Conservation (phyloP, 2,329 filamentous ascomycete genomes). For the Diaporthe citrichinensis region DNA sequence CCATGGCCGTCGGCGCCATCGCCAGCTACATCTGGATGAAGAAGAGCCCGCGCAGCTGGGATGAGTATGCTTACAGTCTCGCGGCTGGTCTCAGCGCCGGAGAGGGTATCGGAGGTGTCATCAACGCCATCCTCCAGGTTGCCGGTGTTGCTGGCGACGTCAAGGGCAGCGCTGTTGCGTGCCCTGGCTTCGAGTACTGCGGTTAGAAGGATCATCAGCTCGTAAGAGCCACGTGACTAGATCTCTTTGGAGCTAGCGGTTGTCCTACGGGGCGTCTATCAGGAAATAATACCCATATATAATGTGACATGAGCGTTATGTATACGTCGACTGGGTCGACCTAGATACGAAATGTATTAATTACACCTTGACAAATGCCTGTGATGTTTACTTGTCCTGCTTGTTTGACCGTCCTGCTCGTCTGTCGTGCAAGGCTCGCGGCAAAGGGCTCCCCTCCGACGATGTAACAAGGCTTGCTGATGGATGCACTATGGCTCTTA, state of each 20-base stretch:
- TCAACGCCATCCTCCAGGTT: conserved; percentile 58
- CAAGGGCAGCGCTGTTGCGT: conserved; percentile 11
- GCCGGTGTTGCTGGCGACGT: conserved; percentile 27
- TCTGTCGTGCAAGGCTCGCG: neutral
- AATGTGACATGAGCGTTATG: conserved; percentile 25
- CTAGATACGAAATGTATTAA: neutral
- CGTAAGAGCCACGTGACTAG: neutral
- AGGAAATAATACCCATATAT: conserved; percentile 8
- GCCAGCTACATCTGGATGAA: conserved; percentile 68
- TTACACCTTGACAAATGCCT: neutral
- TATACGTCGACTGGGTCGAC: conserved; percentile 19
- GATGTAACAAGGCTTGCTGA: neutral
- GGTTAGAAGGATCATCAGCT: neutral
- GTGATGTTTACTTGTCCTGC: neutral
- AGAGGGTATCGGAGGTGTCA: conserved; percentile 74
- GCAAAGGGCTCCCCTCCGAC: neutral
- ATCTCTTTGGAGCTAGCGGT: neutral
- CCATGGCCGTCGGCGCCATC: conserved; percentile 70
- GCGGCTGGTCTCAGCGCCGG: conserved; percentile 74
- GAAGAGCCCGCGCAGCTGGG: conserved; percentile 65
- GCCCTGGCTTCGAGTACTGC: conserved; percentile 19
- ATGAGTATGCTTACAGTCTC: conserved; percentile 71
- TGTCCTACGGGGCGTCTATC: neutral
- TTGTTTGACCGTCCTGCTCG: neutral
- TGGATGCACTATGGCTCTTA: neutral